phyloP scores from a whole-genome alignment of 768 basidiomycete species.

The Boletus rubescentipes region DNA sequence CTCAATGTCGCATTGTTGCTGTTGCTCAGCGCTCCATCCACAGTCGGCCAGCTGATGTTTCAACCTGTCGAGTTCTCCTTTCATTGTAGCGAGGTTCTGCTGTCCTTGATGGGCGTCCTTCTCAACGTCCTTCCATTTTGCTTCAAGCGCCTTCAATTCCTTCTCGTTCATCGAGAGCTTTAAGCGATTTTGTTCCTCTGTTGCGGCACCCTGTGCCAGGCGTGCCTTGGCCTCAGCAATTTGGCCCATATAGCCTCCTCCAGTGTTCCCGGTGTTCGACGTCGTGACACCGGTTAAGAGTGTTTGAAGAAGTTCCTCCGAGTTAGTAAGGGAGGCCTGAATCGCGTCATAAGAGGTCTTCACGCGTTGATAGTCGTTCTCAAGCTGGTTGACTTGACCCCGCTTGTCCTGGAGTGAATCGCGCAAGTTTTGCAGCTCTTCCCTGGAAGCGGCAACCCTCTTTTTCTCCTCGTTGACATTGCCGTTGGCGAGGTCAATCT shows the following conservation, averaged over 20 bases:
- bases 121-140: conserved; percentile 78
- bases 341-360: conserved; percentile 68
- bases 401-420: conserved; percentile 58
- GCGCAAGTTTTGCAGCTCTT: conserved; percentile 62
- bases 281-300: conserved; percentile 90
- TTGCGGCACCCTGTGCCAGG: conserved; percentile 73
- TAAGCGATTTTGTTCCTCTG: conserved; percentile 78
- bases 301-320: conserved; percentile 93
- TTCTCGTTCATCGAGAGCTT: conserved; percentile 75
- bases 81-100: conserved; percentile 63
- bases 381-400: conserved; percentile 53
- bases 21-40: conserved; percentile 78
- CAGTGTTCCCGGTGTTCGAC: conserved; percentile 57
- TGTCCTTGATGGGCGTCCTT: conserved; percentile 78
- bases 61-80: conserved; percentile 55
- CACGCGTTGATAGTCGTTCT: conserved; percentile 54
- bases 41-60: conserved; percentile 52
- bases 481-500: conserved; percentile 76
- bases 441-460: conserved; percentile 49
- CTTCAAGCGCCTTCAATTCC: conserved; percentile 76
- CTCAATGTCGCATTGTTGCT: conserved; percentile 53
- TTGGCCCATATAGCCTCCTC: conserved; percentile 96
- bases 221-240: conserved; percentile 81
- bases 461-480: conserved; percentile 79
- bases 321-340: conserved; percentile 59